A percentile compares a stretch with the other conserved stretches of the same genome.
phyloP scores from a whole-genome alignment of 2,329 filamentous ascomycete species.

The Myotisia sp. region DNA sequence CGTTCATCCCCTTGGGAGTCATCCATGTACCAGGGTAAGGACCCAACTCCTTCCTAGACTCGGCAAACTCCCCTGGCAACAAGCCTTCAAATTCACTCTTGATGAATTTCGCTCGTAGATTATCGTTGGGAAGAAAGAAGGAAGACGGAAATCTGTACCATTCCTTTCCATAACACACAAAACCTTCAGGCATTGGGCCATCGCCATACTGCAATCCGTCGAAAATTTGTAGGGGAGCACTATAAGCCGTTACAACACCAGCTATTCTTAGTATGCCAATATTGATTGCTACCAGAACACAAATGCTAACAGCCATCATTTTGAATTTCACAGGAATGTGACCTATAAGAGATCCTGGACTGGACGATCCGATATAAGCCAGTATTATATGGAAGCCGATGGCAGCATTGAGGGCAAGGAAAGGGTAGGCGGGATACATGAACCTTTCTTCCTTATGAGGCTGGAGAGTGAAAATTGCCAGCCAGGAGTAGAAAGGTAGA shows the following conservation, averaged over 20 bases:
- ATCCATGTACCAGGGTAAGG: conserved; percentile 75
- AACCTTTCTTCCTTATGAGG: conserved; percentile 97
- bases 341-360: conserved; percentile 52
- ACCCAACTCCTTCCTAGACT: conserved; percentile 54
- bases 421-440: conserved; percentile 94
- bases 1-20: conserved; percentile 74
- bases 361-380: conserved; percentile 54
- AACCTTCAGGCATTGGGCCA: conserved; percentile 47
- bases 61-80: conserved; percentile 77
- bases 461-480: conserved; percentile 77
- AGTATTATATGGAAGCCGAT: conserved; percentile 70
- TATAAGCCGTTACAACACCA: conserved; percentile 68
- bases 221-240: conserved; percentile 58
- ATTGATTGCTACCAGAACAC: conserved; percentile 50
- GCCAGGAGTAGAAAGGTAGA: conserved; percentile 85
- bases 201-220: conserved; percentile 34
- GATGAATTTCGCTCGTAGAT: conserved; percentile 75
- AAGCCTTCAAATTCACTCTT: conserved; percentile 81
- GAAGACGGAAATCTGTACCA: conserved; percentile 97
- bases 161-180: conserved; percentile 83
- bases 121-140: conserved; percentile 72
- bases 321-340: conserved; percentile 65
- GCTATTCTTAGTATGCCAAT: conserved; percentile 57
- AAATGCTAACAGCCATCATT: conserved; percentile 44
- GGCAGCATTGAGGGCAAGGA: conserved; percentile 75